These are phyloP conservation scores for Fusarium begoniae DNA, from an alignment of 2,329 filamentous ascomycete genomes.

Conservation along the genomic window DNA sequence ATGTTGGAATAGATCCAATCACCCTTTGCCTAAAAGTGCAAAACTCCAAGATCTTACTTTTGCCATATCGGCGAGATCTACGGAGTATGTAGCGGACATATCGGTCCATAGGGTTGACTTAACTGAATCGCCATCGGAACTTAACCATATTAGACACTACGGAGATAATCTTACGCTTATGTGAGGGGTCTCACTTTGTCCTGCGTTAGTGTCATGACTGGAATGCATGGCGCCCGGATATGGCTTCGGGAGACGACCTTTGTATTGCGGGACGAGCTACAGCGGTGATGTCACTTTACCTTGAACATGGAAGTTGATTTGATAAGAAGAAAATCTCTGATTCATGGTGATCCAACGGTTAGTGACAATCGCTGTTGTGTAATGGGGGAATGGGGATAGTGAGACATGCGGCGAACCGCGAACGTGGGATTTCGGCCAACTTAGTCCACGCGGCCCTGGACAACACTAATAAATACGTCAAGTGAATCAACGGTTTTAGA, in stretches of 20 bases:
- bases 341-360: neutral
- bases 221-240: constrained; percentile 20
- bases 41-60: too few relatives aligned
- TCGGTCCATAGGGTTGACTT: neutral
- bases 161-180: neutral
- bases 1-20: too few relatives aligned
- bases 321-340: neutral
- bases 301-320: accelerated
- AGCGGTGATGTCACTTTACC: neutral
- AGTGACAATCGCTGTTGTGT: neutral
- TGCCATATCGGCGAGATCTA: neutral
- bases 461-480: too few relatives aligned
- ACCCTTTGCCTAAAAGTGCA: too few relatives aligned
- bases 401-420: neutral
- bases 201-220: neutral
- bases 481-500: neutral
- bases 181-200: neutral
- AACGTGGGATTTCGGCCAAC: neutral
- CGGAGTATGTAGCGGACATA: neutral
- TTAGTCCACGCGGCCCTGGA: neutral
- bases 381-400: too few relatives aligned
- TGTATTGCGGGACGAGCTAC: too few relatives aligned
- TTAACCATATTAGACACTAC: too few relatives aligned
- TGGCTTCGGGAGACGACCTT: neutral
- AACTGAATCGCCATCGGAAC: neutral